Base-by-base conservation (phyloP, 2,329 filamentous ascomycete genomes). In the Rosellinia necatrix region DNA sequence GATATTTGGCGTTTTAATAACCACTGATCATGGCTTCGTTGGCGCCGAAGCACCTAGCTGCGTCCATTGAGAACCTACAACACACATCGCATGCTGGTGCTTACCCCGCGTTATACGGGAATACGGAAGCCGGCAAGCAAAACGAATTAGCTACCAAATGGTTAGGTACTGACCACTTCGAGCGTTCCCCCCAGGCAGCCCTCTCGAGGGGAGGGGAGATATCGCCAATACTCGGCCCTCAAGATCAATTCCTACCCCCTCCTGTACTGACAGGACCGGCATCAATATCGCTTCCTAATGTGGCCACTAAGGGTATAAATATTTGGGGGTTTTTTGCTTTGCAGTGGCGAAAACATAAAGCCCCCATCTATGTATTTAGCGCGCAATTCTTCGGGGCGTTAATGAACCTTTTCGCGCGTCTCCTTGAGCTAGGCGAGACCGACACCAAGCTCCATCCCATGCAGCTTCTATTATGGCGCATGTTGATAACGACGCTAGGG, bases 381-480 rank as follows among this genome's bases (percentile, higher is more conserved):
- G 83, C 91, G 0, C 91, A 96, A 72, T 76, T 94, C 30, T 96
- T 96, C 65, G 91, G 88, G 1, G 86, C 88, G 0, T 73, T 90
- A 49, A 96, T 96, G 92, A 96, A 94, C 70, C 83, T 96, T 8
- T 85, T 86, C 35, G 90, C 91, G 0, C 81, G 91, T 17, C 72
- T 93, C 9, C 76, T 96, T 34, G 90, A 96, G 70, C 78, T 88
- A 15, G 62, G 48, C 41, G 61, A 62, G 12, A 53, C 47, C 53
- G 64, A 62, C 42, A 84, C 84, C 2, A 87, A 57, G 13, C 47
- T 96, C 78, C 85, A 94, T 76, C 90, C 92, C 0, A 87, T 96
- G 62, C 90, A 94, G 74, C 87, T 96, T 57, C 81, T 96, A 3
- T 92, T 96, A 66, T 83, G 84, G 6, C 84, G 92, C 53, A 92